Conservation (phyloP, 345 rosid genomes). For the Brassica cretica region DNA sequence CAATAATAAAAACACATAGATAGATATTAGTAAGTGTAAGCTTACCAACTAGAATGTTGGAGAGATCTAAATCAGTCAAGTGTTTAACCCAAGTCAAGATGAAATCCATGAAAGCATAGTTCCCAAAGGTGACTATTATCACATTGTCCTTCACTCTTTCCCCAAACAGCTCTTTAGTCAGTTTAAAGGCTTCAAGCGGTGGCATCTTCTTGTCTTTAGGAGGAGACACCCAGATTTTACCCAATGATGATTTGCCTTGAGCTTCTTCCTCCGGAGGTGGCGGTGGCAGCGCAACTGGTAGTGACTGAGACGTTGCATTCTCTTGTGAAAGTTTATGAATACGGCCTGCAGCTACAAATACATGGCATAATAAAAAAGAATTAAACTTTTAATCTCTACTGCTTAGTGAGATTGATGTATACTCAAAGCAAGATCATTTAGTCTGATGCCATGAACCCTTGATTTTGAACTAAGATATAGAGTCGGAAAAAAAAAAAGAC, state of each 20-base stretch:
- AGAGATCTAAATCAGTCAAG: conserved; percentile 78
- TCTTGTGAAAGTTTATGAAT: conserved; percentile 44
- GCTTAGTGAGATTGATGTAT: conserved; percentile 9
- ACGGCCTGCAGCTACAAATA: conserved; percentile 47
- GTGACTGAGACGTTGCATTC: conserved; percentile 21
- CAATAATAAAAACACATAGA: background rate
- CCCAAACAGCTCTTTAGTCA: conserved; percentile 69
- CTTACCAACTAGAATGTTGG: conserved; percentile 89
- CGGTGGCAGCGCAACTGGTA: conserved; percentile 29
- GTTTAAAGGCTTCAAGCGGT: conserved; percentile 61
- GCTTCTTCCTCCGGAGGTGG: conserved; percentile 29
- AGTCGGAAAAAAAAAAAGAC: background rate
- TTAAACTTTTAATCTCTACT: background rate
- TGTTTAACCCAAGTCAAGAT: conserved; percentile 94
- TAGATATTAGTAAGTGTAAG: conserved; percentile 9
- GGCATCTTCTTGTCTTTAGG: conserved; percentile 70
- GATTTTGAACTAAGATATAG: background rate
- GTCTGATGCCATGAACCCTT: background rate
- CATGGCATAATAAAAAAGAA: background rate
- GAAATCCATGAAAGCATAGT: conserved; percentile 96
- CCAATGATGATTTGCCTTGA: conserved; percentile 32
- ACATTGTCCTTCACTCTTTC: conserved; percentile 73
- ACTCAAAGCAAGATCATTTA: conserved; percentile 9
- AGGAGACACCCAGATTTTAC: conserved; percentile 79
- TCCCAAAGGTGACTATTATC: conserved; percentile 85